Evolutionary conservation across 352 stramenopile species (phyloP).

Genomic region (Phytophthora pluvialis): DNA sequence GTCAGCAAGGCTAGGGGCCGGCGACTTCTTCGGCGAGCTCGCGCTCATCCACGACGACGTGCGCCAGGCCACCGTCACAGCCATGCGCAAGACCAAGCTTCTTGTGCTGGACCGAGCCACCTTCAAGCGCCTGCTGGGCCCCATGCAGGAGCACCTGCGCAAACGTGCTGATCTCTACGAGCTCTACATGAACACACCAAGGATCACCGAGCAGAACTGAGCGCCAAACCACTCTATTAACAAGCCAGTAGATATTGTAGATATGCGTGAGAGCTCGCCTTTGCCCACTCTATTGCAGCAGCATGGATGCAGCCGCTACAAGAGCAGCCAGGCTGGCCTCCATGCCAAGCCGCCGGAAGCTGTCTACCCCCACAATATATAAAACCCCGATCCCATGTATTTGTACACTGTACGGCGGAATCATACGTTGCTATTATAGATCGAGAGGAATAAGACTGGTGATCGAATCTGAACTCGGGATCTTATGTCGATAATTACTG

Average conservation of each 20-base stretch:
- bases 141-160: conserved; percentile 89
- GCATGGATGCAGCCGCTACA: no score
- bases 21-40: conserved; percentile 85
- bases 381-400: conserved; percentile 1
- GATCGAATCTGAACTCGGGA: no score
- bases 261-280: conserved; percentile 25
- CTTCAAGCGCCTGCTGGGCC: conserved; percentile 88
- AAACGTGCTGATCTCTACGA: conserved; percentile 73
- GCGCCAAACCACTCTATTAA: conserved; percentile 19
- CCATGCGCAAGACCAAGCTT: conserved; percentile 80
- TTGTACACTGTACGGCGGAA: neutral
- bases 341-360: conserved; percentile 20
- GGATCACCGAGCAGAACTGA: conserved; percentile 22
- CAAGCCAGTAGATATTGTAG: conserved; percentile 36
- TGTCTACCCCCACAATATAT: conserved; percentile 23
- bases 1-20: conserved; percentile 58
- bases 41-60: conserved; percentile 89
- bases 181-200: conserved; percentile 62
- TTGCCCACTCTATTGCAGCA: no score
- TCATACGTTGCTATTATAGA: no score
- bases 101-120: conserved; percentile 90
- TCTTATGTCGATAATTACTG: no score
- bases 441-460: neutral
- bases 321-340: conserved; percentile 13
- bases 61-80: conserved; percentile 90